Conservation (phyloP, 257 asterid genomes). For the Primulina tabacum region DNA sequence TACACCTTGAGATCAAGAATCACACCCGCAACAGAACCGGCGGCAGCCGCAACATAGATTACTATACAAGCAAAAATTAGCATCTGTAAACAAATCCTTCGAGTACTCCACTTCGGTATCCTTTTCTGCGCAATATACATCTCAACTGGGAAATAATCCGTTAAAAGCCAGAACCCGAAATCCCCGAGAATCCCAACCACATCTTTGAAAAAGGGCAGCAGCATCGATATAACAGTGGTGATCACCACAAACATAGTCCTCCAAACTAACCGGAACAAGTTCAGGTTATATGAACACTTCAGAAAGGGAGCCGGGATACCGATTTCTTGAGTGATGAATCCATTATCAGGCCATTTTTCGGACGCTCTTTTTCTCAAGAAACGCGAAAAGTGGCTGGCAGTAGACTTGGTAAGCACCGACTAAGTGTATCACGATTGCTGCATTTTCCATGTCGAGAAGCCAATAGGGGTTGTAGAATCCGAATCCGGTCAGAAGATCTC, state of each 20-base stretch:
- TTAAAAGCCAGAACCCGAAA: constrained; percentile 54
- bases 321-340: constrained; percentile 28
- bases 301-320: constrained; percentile 23
- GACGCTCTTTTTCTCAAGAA: constrained; percentile 36
- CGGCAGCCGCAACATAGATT: constrained; percentile 47
- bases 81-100: constrained; percentile 44
- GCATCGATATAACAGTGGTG: constrained; percentile 48
- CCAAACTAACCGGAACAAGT: constrained; percentile 43
- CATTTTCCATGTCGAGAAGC: constrained; percentile 55
- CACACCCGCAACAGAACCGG: constrained; percentile 52
- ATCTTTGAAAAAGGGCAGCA: constrained; percentile 52
- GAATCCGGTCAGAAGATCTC: constrained; percentile 51
- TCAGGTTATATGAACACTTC: constrained; percentile 23
- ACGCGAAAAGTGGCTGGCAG: constrained; percentile 55
- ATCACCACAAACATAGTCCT: constrained; percentile 36
- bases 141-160: constrained; percentile 55
- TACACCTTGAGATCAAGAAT: constrained; percentile 53
- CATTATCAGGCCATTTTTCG: constrained; percentile 35
- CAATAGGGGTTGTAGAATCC: constrained; percentile 57
- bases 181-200: constrained; percentile 57
- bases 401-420: constrained; percentile 56
- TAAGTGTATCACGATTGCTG: constrained; percentile 49
- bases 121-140: constrained; percentile 53
- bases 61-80: constrained; percentile 39
- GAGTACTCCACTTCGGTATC: constrained; percentile 42